Evolutionary conservation across 208 protist species (phyloP).

Genomic region (Blechomonas ayalai): DNA sequence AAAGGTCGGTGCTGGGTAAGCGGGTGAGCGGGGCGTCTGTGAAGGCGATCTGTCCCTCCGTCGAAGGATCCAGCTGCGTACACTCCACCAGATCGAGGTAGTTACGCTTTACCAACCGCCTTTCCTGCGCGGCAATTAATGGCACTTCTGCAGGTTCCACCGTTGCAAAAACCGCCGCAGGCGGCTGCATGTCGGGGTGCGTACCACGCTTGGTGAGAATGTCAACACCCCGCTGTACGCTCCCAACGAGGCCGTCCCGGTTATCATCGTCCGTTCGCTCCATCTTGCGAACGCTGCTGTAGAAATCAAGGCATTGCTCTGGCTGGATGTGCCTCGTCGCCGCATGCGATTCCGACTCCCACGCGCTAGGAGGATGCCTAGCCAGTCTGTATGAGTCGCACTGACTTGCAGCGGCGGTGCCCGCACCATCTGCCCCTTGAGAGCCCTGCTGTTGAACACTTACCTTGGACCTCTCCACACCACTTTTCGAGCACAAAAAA

Average conservation of each 20-base stretch:
- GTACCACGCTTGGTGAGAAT: conserved; percentile 61
- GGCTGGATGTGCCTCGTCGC: conserved; percentile 42
- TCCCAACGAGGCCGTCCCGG: conserved; percentile 48
- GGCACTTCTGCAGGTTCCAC: conserved; percentile 8
- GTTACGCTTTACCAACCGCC: conserved; percentile 27
- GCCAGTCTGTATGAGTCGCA: conserved; percentile 4
- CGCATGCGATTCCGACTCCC: conserved; percentile 55
- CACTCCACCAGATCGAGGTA: conserved; percentile 84
- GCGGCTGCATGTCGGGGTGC: conserved; percentile 35
- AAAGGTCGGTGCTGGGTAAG: conserved; percentile 30
- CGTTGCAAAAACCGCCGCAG: conserved; percentile 13
- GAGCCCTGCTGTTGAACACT: too few relatives aligned
- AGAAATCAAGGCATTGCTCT: conserved; percentile 45
- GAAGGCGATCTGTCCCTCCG: conserved; percentile 56
- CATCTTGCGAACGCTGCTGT: conserved; percentile 53
- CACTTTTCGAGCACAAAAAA: too few relatives aligned
- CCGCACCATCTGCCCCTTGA: background rate
- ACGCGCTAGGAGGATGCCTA: conserved; percentile 22
- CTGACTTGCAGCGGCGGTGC: background rate
- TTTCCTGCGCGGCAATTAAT: conserved; percentile 26
- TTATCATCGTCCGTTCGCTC: conserved; percentile 64
- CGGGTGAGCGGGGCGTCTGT: conserved; percentile 29
- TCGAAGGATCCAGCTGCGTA: conserved; percentile 44
- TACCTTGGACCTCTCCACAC: too few relatives aligned
- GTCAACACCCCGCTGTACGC: conserved; percentile 66